These are phyloP conservation scores for Zygosaccharomyces rouxii DNA, from an alignment of 805 yeast genomes.

Conservation along the genomic window DNA sequence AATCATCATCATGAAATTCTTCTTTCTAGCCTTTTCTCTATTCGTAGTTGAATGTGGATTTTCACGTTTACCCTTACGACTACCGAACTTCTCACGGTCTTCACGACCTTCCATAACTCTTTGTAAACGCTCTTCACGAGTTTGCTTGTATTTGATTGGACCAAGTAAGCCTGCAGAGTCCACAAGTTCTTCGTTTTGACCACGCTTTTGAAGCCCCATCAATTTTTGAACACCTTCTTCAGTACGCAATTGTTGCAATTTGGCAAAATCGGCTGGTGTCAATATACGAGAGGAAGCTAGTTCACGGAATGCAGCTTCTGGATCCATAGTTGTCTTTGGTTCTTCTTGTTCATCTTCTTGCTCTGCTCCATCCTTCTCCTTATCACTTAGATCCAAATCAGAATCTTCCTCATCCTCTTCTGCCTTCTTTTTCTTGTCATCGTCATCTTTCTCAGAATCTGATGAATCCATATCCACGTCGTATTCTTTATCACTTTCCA, in stretches of 20 bases:
- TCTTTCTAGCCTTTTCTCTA: conserved; percentile 93
- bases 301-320: conserved; percentile 45
- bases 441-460: conserved; percentile 40
- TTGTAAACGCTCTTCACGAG: conserved; percentile 86
- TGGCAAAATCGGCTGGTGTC: conserved; percentile 98
- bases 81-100: conserved; percentile 86
- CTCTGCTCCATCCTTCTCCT: conserved; percentile 25
- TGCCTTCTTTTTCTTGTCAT: conserved; percentile 36
- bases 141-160: conserved; percentile 67
- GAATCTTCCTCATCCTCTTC: conserved; percentile 42
- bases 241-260: conserved; percentile 78
- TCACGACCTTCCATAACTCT: conserved; percentile 87
- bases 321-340: conserved; percentile 32
- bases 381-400: conserved; percentile 42
- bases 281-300: conserved; percentile 71
- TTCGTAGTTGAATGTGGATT: conserved; percentile 86
- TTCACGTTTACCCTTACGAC: conserved; percentile 75
- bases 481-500: conserved; percentile 77
- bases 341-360: conserved; percentile 12
- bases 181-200: conserved; percentile 73
- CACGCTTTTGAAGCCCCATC: conserved; percentile 47
- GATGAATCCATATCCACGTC: conserved; percentile 50
- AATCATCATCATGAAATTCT: conserved; percentile 98
- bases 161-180: conserved; percentile 78
- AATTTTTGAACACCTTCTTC: conserved; percentile 83